These are phyloP conservation scores for Prunus mume DNA, from an alignment of 306 rosid genomes.

Conservation along the genomic window DNA sequence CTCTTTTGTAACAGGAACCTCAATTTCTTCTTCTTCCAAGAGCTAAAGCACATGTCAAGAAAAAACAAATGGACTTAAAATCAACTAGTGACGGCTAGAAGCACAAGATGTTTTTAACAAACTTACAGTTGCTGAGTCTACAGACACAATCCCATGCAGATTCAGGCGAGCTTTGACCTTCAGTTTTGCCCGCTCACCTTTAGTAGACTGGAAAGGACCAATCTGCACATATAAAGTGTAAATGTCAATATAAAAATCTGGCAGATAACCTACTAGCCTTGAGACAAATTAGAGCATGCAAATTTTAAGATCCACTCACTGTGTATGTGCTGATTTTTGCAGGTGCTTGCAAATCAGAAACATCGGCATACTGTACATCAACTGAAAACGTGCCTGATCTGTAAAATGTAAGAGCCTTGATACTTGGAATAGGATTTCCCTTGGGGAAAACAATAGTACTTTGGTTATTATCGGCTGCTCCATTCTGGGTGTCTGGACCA, in stretches of 20 bases:
- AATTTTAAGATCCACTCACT: conserved; percentile 36
- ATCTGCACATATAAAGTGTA: conserved; percentile 45
- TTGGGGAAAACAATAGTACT: conserved; percentile 69
- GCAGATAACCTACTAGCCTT: neutral
- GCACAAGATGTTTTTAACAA: neutral
- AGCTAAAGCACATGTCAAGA: conserved; percentile 42
- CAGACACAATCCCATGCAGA: conserved; percentile 72
- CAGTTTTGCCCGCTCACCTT: conserved; percentile 57
- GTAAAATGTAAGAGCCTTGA: conserved; percentile 69
- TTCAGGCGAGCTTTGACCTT: conserved; percentile 80
- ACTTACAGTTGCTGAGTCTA: conserved; percentile 82
- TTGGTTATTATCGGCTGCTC: conserved; percentile 47
- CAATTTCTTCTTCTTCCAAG: conserved; percentile 84
- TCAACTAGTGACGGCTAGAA: neutral
- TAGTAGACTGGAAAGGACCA: conserved; percentile 74
- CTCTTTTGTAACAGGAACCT: conserved; percentile 67
- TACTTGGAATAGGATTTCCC: conserved; percentile 78
- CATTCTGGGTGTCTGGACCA: conserved; percentile 62
- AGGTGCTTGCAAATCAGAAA: conserved; percentile 53
- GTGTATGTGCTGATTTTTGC: conserved; percentile 74
- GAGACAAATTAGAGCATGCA: neutral
- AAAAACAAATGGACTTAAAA: neutral
- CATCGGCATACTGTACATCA: conserved; percentile 69
- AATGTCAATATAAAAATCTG: neutral
- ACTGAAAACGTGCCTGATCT: conserved; percentile 68